Conservation (phyloP, 495 filamentous ascomycete species). For the Gamarada debralockiae region DNA sequence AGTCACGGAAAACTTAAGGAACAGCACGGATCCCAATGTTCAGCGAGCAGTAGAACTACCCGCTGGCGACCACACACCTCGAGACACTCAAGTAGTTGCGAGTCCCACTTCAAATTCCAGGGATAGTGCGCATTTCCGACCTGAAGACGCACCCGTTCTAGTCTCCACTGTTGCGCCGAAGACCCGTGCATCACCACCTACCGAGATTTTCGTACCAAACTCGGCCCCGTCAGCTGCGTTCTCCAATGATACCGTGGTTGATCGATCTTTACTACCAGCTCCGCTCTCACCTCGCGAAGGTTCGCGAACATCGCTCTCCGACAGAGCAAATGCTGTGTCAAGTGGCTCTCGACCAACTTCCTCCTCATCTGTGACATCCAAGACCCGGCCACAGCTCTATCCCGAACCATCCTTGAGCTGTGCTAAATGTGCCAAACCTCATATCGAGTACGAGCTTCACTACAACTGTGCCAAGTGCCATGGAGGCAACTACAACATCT, state of each 20-base stretch:
- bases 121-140: slow-evolving; percentile 1
- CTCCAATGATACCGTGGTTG: slow-evolving; percentile 3
- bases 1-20: slow-evolving; percentile 31
- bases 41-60: slow-evolving; percentile 10
- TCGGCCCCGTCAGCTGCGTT: not conserved
- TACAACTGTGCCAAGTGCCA: slow-evolving; percentile 69
- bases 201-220: slow-evolving; percentile 15
- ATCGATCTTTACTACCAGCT: slow-evolving; percentile 17
- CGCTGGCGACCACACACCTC: slow-evolving; percentile 1
- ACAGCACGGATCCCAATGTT: slow-evolving; percentile 37
- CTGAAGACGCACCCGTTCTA: slow-evolving; percentile 1
- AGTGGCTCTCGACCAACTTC: slow-evolving; percentile 23
- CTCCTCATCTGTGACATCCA: slow-evolving; percentile 21
- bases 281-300: slow-evolving; percentile 19
- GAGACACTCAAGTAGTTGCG: slow-evolving; percentile 1
- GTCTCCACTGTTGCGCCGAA: not conserved
- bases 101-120: slow-evolving; percentile 13
- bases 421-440: slow-evolving; percentile 54
- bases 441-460: slow-evolving; percentile 79
- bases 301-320: slow-evolving; percentile 12
- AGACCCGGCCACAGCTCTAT: slow-evolving; percentile 43
- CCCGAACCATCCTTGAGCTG: slow-evolving; percentile 71
- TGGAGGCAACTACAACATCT: slow-evolving; percentile 69
- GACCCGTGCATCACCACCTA: slow-evolving; percentile 20
- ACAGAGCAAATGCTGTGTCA: slow-evolving; percentile 21